A percentile compares a stretch with the other conserved stretches of the same genome.
Evolutionary conservation across 257 asterid genomes (phyloP).

Genomic region (Solanum clarkiae): DNA sequence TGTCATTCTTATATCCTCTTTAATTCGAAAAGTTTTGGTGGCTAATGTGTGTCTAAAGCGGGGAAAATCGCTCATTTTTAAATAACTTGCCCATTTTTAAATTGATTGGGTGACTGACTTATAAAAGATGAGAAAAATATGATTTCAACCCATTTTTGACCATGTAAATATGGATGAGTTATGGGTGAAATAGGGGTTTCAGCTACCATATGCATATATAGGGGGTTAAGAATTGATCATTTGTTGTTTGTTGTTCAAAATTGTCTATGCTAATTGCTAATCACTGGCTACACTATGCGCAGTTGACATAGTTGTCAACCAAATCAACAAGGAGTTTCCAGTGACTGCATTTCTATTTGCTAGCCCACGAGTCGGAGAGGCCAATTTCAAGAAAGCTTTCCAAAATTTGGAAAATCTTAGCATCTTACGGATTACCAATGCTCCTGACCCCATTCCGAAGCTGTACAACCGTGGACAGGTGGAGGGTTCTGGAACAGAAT

Average conservation of each 20-base stretch:
- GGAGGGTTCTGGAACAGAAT: not conserved
- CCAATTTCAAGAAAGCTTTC: conserved; percentile 8
- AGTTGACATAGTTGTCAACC: conserved; percentile 41
- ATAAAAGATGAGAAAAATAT: too few relatives aligned
- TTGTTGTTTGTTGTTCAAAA: too few relatives aligned
- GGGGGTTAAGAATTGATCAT: too few relatives aligned
- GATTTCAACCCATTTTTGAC: too few relatives aligned
- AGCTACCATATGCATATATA: too few relatives aligned
- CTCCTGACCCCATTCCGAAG: conserved; percentile 36
- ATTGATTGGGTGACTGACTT: too few relatives aligned
- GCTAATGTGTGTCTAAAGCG: not conserved
- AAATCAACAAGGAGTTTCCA: conserved; percentile 48
- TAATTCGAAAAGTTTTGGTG: not conserved
- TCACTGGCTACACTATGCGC: conserved; percentile 59
- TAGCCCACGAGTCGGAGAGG: conserved; percentile 60
- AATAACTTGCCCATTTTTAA: too few relatives aligned
- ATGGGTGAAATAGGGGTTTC: too few relatives aligned
- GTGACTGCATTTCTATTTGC: conserved; percentile 59
- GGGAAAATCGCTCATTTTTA: too few relatives aligned
- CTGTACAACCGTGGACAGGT: conserved; percentile 15
- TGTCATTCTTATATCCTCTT: not conserved
- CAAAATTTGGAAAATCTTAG: conserved; percentile 10
- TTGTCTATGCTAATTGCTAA: too few relatives aligned
- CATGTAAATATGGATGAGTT: too few relatives aligned
- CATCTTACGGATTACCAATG: conserved; percentile 38